Percentiles rank a stretch among this genome's conserved stretches.
These are phyloP conservation scores for Globisporangium radiosum DNA, from an alignment of 352 stramenopile species.

Conservation along the genomic window DNA sequence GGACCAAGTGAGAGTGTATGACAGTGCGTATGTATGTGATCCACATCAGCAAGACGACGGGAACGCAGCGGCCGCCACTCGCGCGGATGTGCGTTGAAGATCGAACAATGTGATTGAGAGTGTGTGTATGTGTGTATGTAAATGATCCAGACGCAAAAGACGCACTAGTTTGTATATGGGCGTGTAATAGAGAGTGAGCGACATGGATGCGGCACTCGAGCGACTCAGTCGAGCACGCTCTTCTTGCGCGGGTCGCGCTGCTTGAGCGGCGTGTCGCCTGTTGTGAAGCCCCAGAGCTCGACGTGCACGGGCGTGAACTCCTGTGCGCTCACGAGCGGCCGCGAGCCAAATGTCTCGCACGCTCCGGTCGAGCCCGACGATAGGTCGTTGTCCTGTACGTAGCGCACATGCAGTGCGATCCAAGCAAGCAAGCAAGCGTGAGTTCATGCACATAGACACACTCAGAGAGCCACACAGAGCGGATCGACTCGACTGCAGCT, in stretches of 20 bases:
- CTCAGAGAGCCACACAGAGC: not conserved
- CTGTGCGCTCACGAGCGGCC: constrained; percentile 66
- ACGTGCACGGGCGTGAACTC: constrained; percentile 79
- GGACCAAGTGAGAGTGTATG: no score
- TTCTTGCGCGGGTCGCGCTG: constrained; percentile 37
- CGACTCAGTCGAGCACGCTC: constrained; percentile 56
- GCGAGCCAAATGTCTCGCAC: constrained; percentile 85
- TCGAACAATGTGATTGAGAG: no score
- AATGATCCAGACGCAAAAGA: not conserved
- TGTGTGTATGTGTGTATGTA: not conserved
- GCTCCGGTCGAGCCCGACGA: constrained; percentile 74
- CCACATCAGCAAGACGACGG: no score
- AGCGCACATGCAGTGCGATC: not conserved
- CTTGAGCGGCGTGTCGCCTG: constrained; percentile 35
- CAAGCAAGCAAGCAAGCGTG: not conserved
- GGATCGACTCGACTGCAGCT: no score
- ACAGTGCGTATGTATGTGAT: no score
- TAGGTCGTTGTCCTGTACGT: constrained; percentile 73
- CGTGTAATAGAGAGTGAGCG: no score
- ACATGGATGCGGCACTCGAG: not conserved
- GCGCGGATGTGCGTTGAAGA: no score
- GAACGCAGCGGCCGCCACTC: no score
- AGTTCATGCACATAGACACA: not conserved
- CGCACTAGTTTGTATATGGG: not conserved
- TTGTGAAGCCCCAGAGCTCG: constrained; percentile 84